These are phyloP conservation scores for Biscogniauxia sp. DNA, from an alignment of 2,329 filamentous ascomycete genomes.

Conservation along the genomic window DNA sequence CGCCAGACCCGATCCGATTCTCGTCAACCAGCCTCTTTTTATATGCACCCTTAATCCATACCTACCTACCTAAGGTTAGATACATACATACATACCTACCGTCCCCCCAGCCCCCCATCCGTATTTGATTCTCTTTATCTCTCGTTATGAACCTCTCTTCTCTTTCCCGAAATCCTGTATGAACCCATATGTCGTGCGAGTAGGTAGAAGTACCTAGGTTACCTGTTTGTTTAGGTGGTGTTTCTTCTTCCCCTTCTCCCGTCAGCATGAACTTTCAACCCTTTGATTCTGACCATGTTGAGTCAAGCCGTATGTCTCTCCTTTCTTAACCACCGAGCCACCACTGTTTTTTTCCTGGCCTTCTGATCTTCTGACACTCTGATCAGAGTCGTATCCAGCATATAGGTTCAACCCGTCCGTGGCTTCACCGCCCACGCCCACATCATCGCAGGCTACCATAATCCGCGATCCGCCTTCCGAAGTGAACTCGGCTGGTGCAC, in stretches of 20 bases:
- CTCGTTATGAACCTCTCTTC: conserved; percentile 15
- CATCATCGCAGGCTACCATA: conserved; percentile 29
- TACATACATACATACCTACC: no score
- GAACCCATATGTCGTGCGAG: conserved; percentile 13
- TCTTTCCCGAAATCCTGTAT: conserved; percentile 9
- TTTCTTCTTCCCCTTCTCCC: conserved; percentile 7
- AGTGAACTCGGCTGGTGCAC: conserved; percentile 10
- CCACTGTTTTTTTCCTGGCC: conserved; percentile 4
- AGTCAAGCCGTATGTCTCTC: conserved; percentile 20
- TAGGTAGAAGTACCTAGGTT: conserved; percentile 2
- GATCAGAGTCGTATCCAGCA: conserved; percentile 18
- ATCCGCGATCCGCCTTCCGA: conserved; percentile 21
- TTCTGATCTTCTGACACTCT: not conserved
- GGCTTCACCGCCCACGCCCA: conserved; percentile 19
- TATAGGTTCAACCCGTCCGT: conserved; percentile 16
- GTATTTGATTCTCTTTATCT: conserved; percentile 16
- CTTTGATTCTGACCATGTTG: conserved; percentile 15
- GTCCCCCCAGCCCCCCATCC: conserved; percentile 19
- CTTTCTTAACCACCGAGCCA: not conserved
- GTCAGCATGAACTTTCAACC: conserved; percentile 23
- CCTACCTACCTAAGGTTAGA: no score
- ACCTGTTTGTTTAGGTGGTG: conserved; percentile 13
- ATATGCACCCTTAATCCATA: conserved; percentile 6
- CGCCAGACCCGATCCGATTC: not conserved
- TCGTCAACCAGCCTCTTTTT: conserved; percentile 19